phyloP scores from a whole-genome alignment of 2,329 filamentous ascomycete species.

The Ophioceras dolichostomum region DNA sequence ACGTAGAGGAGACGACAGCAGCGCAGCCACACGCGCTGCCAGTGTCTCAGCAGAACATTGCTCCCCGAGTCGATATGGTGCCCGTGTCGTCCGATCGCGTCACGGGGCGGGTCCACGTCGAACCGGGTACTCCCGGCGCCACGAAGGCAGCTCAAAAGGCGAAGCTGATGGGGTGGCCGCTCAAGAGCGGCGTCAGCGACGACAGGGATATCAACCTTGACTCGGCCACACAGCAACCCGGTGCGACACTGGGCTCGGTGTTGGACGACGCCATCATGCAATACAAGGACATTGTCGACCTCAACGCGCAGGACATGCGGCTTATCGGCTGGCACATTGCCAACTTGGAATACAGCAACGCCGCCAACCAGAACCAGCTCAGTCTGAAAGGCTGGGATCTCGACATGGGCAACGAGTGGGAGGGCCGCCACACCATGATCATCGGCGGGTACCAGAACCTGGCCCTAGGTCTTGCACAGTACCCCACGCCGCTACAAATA shows the following conservation, averaged over 20 bases:
- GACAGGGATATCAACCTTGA: conserved; percentile 62
- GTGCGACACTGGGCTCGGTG: conserved; percentile 75
- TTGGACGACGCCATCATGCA: conserved; percentile 86
- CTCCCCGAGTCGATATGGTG: conserved; percentile 42
- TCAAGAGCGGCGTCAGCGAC: conserved; percentile 51
- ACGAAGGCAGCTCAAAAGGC: conserved; percentile 67
- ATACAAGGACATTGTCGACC: conserved; percentile 70
- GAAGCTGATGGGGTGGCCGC: conserved; percentile 68
- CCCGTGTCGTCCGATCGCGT: conserved; percentile 55
- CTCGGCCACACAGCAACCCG: conserved; percentile 45
- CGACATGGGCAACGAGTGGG: conserved; percentile 94
- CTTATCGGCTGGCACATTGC: conserved; percentile 97
- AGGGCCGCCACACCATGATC: conserved; percentile 87
- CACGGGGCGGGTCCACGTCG: conserved; percentile 61
- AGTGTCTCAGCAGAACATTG: conserved; percentile 40
- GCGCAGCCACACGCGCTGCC: conserved; percentile 42
- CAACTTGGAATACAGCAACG: conserved; percentile 96
- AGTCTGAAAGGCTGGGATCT: conserved; percentile 93
- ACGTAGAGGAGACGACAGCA: conserved; percentile 58
- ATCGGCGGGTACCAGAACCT: conserved; percentile 90
- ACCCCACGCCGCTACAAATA: conserved; percentile 58
- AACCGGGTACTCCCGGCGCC: conserved; percentile 56
- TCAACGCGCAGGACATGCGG: conserved; percentile 77
- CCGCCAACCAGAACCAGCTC: conserved; percentile 72
- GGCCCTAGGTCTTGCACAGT: conserved; percentile 71